Base-by-base conservation (phyloP, 257 asterid species). In the Fraxinus pennsylvanica region DNA sequence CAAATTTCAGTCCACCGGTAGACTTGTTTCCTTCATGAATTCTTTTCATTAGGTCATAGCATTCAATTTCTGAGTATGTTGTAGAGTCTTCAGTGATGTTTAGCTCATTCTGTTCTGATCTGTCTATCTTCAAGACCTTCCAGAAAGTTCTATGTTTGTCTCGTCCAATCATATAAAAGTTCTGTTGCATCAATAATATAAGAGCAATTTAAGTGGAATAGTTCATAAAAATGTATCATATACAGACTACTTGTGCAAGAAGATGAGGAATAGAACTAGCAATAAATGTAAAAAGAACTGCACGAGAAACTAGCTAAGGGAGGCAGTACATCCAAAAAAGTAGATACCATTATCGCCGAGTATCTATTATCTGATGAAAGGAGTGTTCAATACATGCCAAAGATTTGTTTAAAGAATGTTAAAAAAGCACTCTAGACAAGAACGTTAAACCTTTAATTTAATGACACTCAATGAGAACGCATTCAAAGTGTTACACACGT, bases 141-240 rank as follows among this genome's bases (percentile, higher is more conserved):
- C 98, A 96, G 38, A 81, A 77, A 12, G 90, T 92, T 87, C 87
- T 88, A 57, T 81, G 85, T 84, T 91, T 91, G 86, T 93, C 91
- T 74, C 96, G 85, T 71, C 97, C 98, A 80, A 93, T 81, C 93
- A 93, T 88, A 83, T 93, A 93, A 74, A 93, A 96, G 73, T 96
- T 92, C 99, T 93, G 75, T 79, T 78, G 32, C 72, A 82, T 8
- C 39, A 81, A 78, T 33, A 80, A 85, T 71, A 35, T 5, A 38
- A 52, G 14, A 57, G 63, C 25, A 65, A 33, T 61, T 27, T 38
- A 57, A 73, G 76, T 30, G 68, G 68, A 71, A 38, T 61, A 27
- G 9, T 21, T 32, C 59, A 14, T 10, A 30, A 35, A 32, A 43
- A 59, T 8, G 9, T 27, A 73, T 2, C 1, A 30, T 39, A n/a